These are phyloP conservation scores for Acanthamoeba royreba DNA, from an alignment of 208 protist species.

Conservation along the genomic window DNA sequence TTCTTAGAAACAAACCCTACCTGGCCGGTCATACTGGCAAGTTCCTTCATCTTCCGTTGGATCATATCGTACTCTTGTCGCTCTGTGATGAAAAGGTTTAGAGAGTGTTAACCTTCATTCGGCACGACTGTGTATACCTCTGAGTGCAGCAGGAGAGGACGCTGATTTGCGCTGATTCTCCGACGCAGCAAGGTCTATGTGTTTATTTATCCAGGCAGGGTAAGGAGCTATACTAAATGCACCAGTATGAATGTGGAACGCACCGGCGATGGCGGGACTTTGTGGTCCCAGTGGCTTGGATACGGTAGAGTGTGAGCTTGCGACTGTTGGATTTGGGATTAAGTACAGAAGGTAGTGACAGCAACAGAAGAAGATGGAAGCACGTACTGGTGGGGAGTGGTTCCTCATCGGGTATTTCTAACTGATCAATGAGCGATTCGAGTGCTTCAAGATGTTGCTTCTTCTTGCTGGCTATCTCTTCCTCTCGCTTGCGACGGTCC, in stretches of 20 bases:
- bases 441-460: not conserved
- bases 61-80: slow-evolving; percentile 7
- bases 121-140: not conserved
- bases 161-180: no score
- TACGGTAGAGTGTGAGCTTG: no score
- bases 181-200: no score
- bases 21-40: slow-evolving; percentile 10
- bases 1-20: not conserved
- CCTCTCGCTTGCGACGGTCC: not conserved
- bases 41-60: not conserved
- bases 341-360: not conserved
- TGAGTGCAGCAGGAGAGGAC: not conserved
- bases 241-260: no score
- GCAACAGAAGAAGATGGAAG: not conserved
- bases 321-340: no score
- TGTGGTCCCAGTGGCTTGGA: no score
- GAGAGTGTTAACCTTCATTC: not conserved
- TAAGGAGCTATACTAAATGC: no score
- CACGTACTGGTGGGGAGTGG: not conserved
- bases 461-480: not conserved
- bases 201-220: no score
- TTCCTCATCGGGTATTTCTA: not conserved
- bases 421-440: not conserved
- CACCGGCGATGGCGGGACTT: no score
- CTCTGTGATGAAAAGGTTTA: not conserved